Evolutionary conservation across 2,329 filamentous ascomycete species (phyloP), one percentile per base, ranked within the genome.

Genomic region (Penicillium sp.): DNA sequence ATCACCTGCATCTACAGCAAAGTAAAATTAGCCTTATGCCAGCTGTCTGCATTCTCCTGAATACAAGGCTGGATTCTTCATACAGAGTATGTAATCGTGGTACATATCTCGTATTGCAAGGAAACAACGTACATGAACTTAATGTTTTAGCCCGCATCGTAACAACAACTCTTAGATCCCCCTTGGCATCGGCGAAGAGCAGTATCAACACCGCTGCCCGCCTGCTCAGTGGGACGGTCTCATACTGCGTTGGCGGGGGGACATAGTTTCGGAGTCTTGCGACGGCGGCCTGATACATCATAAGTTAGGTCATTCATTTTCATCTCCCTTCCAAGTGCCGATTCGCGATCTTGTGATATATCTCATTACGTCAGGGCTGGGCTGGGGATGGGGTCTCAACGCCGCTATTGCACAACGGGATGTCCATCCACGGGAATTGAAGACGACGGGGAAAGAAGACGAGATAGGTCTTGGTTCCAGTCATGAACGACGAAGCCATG

Each of bases 141-240:
- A 84, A 66, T 27, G 77, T 80, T 46, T 76, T 77, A 39, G 80
- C 77, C 50, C 82, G 75, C 65, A 84, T 82, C 3, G 82, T 85
- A 44, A 85, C 72, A 13, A 84, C 80, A 9, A 84, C 80, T 53
- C 79, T 81, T 51, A 97, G 74, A 58, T 95, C 87, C 34, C 92
- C 92, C 54, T 80, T 77, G 36, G 80, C 80, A 69, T 96, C 92
- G 30, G 90, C 89, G 67, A 93, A 96, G 1, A 97, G 79, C 44
- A 97, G 79, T 41, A 97, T 80, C 46, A 97, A 74, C 34, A 97
- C 92, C 19, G 92, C 91, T 12, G 92, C 92, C 57, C 90, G 83
- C 54, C 88, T 81, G 12, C 73, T 75, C 8, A 83, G 63, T 1
- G 81, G 81, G 35, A 81, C 76, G 41, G 74, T 72, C 55, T 75